Percentiles rank a stretch among this genome's conserved stretches.
Conservation (phyloP, 768 basidiomycete genomes). For the Serpula lacrymans region DNA sequence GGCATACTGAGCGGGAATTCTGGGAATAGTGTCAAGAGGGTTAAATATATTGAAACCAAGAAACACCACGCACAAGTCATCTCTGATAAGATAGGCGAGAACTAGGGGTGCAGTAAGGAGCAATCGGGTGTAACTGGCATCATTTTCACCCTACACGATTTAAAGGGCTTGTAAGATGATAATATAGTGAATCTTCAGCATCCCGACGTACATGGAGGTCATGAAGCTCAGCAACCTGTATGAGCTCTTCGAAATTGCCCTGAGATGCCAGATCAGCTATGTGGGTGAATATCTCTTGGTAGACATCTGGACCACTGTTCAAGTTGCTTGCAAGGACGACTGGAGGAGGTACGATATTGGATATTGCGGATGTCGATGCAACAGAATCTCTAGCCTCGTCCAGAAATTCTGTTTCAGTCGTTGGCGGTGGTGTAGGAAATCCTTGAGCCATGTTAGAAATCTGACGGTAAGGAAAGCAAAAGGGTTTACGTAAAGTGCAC, state of each 20-base stretch:
- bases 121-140: slow-evolving; percentile 42
- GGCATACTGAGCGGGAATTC: slow-evolving; percentile 58
- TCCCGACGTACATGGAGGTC: slow-evolving; percentile 49
- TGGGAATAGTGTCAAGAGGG: slow-evolving; percentile 24
- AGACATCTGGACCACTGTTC: slow-evolving; percentile 30
- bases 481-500: not conserved
- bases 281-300: slow-evolving; percentile 41
- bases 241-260: slow-evolving; percentile 41
- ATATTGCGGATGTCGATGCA: not conserved
- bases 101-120: slow-evolving; percentile 58
- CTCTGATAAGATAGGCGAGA: slow-evolving; percentile 59
- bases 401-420: slow-evolving; percentile 51
- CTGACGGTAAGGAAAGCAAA: not conserved
- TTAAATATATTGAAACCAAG: not conserved
- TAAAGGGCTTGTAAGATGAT: slow-evolving; percentile 3
- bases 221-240: slow-evolving; percentile 44
- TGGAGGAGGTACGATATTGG: slow-evolving; percentile 6
- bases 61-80: slow-evolving; percentile 51
- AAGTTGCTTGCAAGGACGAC: slow-evolving; percentile 13
- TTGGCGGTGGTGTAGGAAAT: slow-evolving; percentile 62
- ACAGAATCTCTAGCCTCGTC: slow-evolving; percentile 42
- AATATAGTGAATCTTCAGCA: not conserved
- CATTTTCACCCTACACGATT: slow-evolving; percentile 32
- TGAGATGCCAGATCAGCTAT: slow-evolving; percentile 44
- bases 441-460: slow-evolving; percentile 64